Percentiles rank a stretch among this genome's conserved stretches.
These are phyloP conservation scores for Cucurbita pepo DNA, from an alignment of 306 rosid genomes.

Conservation along the genomic window DNA sequence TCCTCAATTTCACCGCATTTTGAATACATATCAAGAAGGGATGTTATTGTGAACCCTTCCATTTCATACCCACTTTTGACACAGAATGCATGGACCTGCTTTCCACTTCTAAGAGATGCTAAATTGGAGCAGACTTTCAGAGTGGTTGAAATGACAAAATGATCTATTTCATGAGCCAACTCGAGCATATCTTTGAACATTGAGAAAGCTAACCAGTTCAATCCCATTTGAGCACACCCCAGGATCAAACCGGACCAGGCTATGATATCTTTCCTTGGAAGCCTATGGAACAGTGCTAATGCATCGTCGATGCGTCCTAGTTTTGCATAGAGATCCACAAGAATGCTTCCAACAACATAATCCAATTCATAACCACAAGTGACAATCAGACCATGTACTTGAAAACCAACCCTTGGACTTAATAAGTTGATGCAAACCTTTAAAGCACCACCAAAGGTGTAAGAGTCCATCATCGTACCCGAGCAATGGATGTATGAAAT, in stretches of 20 bases:
- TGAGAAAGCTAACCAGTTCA: conserved; percentile 31
- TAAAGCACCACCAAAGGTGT: conserved; percentile 51
- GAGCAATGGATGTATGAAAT: conserved; percentile 31
- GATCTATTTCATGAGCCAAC: conserved; percentile 42
- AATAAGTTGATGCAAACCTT: conserved; percentile 46
- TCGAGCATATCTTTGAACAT: conserved; percentile 43
- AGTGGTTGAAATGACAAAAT: conserved; percentile 49
- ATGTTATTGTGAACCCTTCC: conserved; percentile 51
- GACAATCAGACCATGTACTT: conserved; percentile 64
- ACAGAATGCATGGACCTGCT: conserved; percentile 58
- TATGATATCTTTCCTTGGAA: conserved; percentile 44
- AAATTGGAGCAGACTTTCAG: conserved; percentile 52
- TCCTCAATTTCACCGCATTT: conserved; percentile 76
- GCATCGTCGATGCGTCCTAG: conserved; percentile 38
- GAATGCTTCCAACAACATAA: conserved; percentile 62
- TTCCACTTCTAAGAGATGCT: conserved; percentile 58
- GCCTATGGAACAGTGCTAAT: conserved; percentile 41
- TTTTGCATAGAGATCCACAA: conserved; percentile 41
- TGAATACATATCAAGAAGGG: conserved; percentile 64
- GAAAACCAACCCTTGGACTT: conserved; percentile 37
- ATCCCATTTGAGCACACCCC: conserved; percentile 57
- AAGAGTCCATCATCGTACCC: conserved; percentile 40
- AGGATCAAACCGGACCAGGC: conserved; percentile 82
- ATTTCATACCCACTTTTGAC: conserved; percentile 54
- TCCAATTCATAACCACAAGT: conserved; percentile 50